Base-by-base conservation (phyloP, 1,139 yeast species). In the Debaryomyces udenii region DNA sequence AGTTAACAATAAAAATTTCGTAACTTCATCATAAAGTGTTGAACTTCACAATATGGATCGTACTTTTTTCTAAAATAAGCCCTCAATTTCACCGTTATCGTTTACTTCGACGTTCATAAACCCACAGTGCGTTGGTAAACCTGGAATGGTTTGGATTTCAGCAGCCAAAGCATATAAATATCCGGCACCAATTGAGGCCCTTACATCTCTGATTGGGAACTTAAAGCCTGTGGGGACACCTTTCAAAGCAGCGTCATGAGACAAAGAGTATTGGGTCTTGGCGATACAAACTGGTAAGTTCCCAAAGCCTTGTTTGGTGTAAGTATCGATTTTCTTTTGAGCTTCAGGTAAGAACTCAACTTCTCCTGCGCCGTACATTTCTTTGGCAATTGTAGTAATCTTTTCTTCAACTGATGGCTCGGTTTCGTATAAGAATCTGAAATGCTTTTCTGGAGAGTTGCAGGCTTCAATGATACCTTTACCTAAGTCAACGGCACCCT, bases 81-180 rank as follows among this genome's bases (percentile, higher is more conserved):
- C 99, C 55, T 89, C 96, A 55, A 93, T 91, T 59, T 91, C 95
- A 45, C 97, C 98, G 45, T 89, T 85, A 40, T 85, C 91, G 61
- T 86, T 85, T 48, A 93, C 95, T 66, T 93, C 98, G 44, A 93
- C 96, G 63, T 91, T 87, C 96, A 91, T 89, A 74, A 88, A 93
- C 31, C 98, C 98, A 68, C 96, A 85, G 60, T 88, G 93, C 18
- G 98, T 93, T 45, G 98, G 96, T 62, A 93, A 78, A 46, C 99
- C 99, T 22, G 99, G 99, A 55, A 93, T 91, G 40, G 99, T 93
- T 80, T 86, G 94, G 59, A 93, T 91, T 67, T 91, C 96, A 36
- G 96, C 98, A 10, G 98, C 98, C 56, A 93, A 78, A 5, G 98
- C 98, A 60, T 91, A 91, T 61, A 93, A 76, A 68, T 93, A 93